Percentiles rank a stretch among this genome's conserved stretches.
Conservation (phyloP, 495 filamentous ascomycete genomes). For the Cercophora sp. region DNA sequence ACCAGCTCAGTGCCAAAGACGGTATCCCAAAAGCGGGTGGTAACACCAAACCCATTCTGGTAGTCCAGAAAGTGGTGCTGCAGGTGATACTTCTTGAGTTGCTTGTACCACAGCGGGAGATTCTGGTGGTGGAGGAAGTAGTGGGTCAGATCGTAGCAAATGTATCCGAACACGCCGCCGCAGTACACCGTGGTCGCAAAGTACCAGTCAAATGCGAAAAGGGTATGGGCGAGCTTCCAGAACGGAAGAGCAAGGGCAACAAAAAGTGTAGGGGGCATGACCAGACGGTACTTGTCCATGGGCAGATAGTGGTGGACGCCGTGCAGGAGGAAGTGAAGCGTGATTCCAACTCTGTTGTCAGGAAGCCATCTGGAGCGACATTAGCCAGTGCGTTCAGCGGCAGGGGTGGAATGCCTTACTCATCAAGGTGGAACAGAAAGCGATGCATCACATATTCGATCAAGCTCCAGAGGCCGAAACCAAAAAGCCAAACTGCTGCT, state of each 20-base stretch:
- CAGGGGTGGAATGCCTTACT: constrained; percentile 51
- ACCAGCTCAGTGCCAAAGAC: constrained; percentile 84
- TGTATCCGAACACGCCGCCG: constrained; percentile 91
- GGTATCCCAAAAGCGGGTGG: constrained; percentile 94
- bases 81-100: constrained; percentile 94
- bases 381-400: constrained; percentile 14
- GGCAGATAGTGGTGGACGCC: constrained; percentile 98
- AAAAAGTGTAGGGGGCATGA: constrained; percentile 95
- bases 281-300: constrained; percentile 94
- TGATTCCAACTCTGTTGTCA: constrained; percentile 85
- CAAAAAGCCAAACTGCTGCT: constrained; percentile 57
- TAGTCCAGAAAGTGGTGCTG: constrained; percentile 96
- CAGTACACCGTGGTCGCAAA: constrained; percentile 72
- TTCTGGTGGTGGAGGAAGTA: constrained; percentile 99
- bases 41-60: constrained; percentile 97
- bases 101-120: constrained; percentile 79
- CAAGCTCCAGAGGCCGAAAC: constrained; percentile 78
- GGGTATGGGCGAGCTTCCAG: constrained; percentile 82
- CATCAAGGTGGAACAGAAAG: constrained; percentile 90
- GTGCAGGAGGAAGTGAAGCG: constrained; percentile 88
- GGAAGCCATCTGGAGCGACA: constrained; percentile 68
- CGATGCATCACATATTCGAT: constrained; percentile 89
- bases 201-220: constrained; percentile 85
- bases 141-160: constrained; percentile 95
- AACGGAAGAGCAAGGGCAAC: constrained; percentile 80